These are phyloP conservation scores for Sphagnum fallax DNA, from an alignment of 228 moss, liverwort and hornwort genomes.

Conservation along the genomic window DNA sequence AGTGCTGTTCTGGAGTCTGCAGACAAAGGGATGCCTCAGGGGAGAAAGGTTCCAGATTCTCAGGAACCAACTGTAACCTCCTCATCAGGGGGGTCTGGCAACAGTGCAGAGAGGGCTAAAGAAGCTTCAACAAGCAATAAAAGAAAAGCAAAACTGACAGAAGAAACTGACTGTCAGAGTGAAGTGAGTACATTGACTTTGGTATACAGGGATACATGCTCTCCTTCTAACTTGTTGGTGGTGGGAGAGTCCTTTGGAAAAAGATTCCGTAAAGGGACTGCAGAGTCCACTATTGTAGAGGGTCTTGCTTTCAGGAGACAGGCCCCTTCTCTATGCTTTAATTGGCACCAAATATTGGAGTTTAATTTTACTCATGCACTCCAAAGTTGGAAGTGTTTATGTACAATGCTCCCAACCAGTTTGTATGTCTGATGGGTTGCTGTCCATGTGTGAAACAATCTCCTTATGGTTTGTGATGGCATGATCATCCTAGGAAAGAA, in stretches of 20 bases:
- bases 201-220: neutral
- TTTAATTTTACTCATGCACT: no score
- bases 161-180: slow-evolving; percentile 79
- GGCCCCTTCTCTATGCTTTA: no score
- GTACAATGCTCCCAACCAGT: no score
- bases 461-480: neutral
- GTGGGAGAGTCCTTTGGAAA: neutral
- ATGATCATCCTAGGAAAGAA: neutral
- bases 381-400: no score
- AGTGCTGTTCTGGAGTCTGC: slow-evolving; percentile 18
- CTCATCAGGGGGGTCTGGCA: slow-evolving; percentile 76
- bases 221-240: neutral
- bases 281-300: neutral
- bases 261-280: neutral
- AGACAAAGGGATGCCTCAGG: slow-evolving; percentile 35
- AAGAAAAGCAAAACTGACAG: slow-evolving; percentile 56
- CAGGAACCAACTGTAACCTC: slow-evolving; percentile 79
- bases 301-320: no score
- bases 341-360: no score
- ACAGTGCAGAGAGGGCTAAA: slow-evolving; percentile 52
- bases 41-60: slow-evolving; percentile 32
- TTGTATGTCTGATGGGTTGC: neutral
- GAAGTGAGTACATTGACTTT: slow-evolving; percentile 45
- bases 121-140: slow-evolving; percentile 40
- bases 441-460: neutral